Evolutionary conservation across 306 rosid genomes (phyloP).

Genomic region (Quercus cerris): DNA sequence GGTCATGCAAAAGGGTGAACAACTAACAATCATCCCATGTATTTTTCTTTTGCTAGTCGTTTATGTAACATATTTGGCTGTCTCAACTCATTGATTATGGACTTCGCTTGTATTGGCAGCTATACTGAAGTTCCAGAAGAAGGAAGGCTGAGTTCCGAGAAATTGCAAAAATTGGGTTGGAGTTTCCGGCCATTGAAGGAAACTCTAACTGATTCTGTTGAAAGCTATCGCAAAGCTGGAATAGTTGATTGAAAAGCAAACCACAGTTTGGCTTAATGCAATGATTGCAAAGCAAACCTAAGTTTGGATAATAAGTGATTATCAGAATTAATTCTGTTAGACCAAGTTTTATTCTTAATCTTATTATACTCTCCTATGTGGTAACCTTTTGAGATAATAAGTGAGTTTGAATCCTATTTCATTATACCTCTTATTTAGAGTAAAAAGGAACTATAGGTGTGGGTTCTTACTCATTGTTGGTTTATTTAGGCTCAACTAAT

Average conservation of each 20-base stretch:
- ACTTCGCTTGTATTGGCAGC: slow-evolving; percentile 20
- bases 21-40: neutral
- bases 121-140: slow-evolving; percentile 30
- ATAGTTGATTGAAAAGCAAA: slow-evolving; percentile 16
- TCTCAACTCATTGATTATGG: neutral
- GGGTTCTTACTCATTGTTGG: too few species aligned
- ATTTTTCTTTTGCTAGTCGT: neutral
- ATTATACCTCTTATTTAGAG: too few species aligned
- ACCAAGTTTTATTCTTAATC: too few species aligned
- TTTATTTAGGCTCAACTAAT: too few species aligned
- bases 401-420: too few species aligned
- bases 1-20: neutral
- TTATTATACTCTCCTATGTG: too few species aligned
- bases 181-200: slow-evolving; percentile 56
- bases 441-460: too few species aligned
- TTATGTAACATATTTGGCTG: neutral
- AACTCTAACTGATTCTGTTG: slow-evolving; percentile 54
- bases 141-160: slow-evolving; percentile 35
- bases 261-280: neutral
- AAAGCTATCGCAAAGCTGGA: slow-evolving; percentile 39
- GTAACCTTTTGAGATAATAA: too few species aligned
- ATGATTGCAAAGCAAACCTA: neutral
- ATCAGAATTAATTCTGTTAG: too few species aligned
- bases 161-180: slow-evolving; percentile 60
- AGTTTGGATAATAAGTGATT: neutral